Evolutionary conservation across 108 stramenopile species (phyloP).

Genomic region (Skeletonema costatum): DNA sequence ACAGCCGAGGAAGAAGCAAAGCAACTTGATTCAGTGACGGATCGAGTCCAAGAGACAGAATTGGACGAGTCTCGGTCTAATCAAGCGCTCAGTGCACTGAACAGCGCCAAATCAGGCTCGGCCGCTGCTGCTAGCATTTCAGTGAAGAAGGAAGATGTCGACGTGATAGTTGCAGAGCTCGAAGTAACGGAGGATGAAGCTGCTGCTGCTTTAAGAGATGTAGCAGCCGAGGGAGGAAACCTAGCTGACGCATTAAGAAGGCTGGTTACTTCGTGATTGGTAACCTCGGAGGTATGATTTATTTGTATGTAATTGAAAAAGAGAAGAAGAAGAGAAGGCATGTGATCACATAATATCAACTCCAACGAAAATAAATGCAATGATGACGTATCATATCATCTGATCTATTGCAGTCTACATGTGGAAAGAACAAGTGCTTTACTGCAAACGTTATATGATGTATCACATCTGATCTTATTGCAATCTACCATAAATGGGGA

Average conservation of each 20-base stretch:
- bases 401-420: too few species aligned
- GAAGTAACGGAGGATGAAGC: conserved; percentile 79
- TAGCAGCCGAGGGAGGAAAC: conserved; percentile 36
- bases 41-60: conserved; percentile 72
- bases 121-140: conserved; percentile 35
- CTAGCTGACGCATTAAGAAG: conserved; percentile 65
- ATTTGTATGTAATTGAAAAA: not conserved
- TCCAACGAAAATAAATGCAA: too few species aligned
- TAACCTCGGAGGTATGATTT: not conserved
- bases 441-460: not conserved
- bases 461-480: too few species aligned
- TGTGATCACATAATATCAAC: too few species aligned
- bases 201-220: conserved; percentile 54
- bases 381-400: too few species aligned
- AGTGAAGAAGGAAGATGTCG: conserved; percentile 75
- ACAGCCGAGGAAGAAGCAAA: conserved; percentile 75
- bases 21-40: conserved; percentile 85
- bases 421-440: too few species aligned
- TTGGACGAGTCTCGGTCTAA: conserved; percentile 72
- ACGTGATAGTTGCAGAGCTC: conserved; percentile 63
- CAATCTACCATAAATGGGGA: too few species aligned
- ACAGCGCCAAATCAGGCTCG: conserved; percentile 27
- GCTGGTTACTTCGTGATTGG: conserved; percentile 54
- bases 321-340: too few species aligned
- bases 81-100: conserved; percentile 64